Conservation (phyloP, 352 stramenopile genomes). For the Pilasporangium apinafurcum region DNA sequence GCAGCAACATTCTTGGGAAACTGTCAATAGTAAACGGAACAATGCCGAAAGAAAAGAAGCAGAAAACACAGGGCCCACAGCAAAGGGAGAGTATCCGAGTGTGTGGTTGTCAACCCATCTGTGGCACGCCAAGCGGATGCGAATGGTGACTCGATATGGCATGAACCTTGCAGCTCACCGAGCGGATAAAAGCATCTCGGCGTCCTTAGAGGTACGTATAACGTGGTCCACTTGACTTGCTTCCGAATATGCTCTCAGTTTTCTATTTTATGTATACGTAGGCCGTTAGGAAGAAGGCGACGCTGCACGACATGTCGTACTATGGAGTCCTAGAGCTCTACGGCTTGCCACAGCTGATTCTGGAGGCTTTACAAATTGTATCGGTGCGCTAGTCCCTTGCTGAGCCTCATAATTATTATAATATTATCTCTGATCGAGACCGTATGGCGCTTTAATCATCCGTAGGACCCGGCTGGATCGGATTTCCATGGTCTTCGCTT, state of each 20-base stretch:
- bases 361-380: slow-evolving; percentile 56
- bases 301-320: slow-evolving; percentile 60
- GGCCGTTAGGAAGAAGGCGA: slow-evolving; percentile 38
- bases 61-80: background rate
- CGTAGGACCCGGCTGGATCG: slow-evolving; percentile 44
- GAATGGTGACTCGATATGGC: slow-evolving; percentile 45
- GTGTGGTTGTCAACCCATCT: slow-evolving; percentile 60
- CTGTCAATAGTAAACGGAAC: background rate
- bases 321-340: slow-evolving; percentile 63
- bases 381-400: slow-evolving; percentile 13
- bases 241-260: background rate
- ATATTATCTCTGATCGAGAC: background rate
- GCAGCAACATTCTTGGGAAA: slow-evolving; percentile 21
- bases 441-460: background rate
- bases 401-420: background rate
- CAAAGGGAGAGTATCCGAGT: too few species aligned
- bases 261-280: background rate
- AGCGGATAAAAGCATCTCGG: slow-evolving; percentile 60
- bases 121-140: slow-evolving; percentile 79
- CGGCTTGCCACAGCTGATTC: slow-evolving; percentile 44
- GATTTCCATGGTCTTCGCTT: slow-evolving; percentile 55
- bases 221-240: background rate
- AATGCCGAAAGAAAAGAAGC: background rate
- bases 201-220: slow-evolving; percentile 27
- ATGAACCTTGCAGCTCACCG: slow-evolving; percentile 34